These are phyloP conservation scores for Theobroma cacao DNA, from an alignment of 345 rosid species.

Conservation along the genomic window DNA sequence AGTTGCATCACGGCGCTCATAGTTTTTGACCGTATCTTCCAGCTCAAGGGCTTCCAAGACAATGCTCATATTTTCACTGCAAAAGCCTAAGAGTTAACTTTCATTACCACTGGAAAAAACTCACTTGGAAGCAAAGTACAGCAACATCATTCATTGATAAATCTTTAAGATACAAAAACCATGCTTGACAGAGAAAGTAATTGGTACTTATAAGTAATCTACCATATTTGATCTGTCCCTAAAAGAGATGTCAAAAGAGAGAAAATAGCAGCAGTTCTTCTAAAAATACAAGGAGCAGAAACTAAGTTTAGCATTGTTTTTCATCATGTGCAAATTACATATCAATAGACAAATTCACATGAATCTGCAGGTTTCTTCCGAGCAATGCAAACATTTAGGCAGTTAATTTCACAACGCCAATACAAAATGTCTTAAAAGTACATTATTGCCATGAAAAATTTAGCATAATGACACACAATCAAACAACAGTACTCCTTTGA, in stretches of 20 bases:
- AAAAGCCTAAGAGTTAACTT: conserved; percentile 12
- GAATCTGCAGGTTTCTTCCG: background rate
- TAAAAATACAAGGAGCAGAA: background rate
- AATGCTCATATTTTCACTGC: conserved; percentile 59
- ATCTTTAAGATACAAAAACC: background rate
- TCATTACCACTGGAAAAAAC: background rate
- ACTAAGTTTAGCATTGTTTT: background rate
- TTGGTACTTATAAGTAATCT: background rate
- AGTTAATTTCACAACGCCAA: background rate
- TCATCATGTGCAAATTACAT: background rate
- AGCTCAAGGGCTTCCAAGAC: conserved; percentile 66
- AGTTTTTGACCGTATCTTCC: conserved; percentile 70
- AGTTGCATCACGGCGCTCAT: conserved; percentile 53
- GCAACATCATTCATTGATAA: background rate
- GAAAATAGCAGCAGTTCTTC: background rate
- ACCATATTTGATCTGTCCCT: background rate
- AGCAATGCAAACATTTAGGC: background rate
- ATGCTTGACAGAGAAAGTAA: background rate
- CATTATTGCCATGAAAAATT: background rate
- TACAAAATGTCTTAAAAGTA: background rate
- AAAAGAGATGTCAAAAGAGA: background rate
- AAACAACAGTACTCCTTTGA: background rate
- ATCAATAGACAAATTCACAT: background rate
- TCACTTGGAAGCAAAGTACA: background rate
- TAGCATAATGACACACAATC: background rate